Evolutionary conservation across 2,329 filamentous ascomycete species (phyloP), one percentile per base, ranked within the genome.

Genomic region (Beauveria caledonica): DNA sequence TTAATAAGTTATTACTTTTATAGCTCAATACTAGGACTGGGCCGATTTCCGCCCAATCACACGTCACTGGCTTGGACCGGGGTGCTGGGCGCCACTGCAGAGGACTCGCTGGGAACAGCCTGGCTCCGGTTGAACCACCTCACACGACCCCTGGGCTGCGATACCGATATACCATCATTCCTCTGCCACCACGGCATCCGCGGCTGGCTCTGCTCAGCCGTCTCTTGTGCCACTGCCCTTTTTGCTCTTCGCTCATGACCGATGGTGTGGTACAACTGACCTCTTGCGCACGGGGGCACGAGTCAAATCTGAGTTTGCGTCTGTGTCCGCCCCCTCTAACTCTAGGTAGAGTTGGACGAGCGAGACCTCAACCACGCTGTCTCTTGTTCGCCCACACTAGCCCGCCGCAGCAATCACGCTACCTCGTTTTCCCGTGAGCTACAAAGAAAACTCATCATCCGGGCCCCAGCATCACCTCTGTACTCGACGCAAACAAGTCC

Each of bases 181-280:
- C 27, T 48, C 27, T 9, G 11, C 29, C 29, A 48, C 54, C 39
- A 27, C n/a, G 40, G 15, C 51, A 54, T 54, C 39, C 19, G 50
- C 36, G 27, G 50, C 49, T 33, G 33, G n/a, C 27, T n/a, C 48
- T 29, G 48, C 48, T n/a, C 25, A 19, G 48, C 25, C 33, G 13
- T 46, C 27, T 36, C 11, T 15, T 15, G 11, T 27, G 27, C 6
- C 8, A n/a, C 15, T 49, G 29, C 17, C 19, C 21, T 7, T 10
- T 36, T 36, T 13, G 33, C 33, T 15, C 33, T 15, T 56, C 53
- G 25, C 27, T 29, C 9, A 23, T 15, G 21, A 21, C 57, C 44
- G 25, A 60, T 60, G 57, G 49, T 60, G 57, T 23, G 51, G 48
- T 59, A 42, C 29, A 39, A 53, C 57, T 48, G 57, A 59, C 49